A percentile compares a stretch with the other conserved stretches of the same genome.
Conservation (phyloP, 2,329 filamentous ascomycete genomes). For the Arthrobotrys sphaeroides region DNA sequence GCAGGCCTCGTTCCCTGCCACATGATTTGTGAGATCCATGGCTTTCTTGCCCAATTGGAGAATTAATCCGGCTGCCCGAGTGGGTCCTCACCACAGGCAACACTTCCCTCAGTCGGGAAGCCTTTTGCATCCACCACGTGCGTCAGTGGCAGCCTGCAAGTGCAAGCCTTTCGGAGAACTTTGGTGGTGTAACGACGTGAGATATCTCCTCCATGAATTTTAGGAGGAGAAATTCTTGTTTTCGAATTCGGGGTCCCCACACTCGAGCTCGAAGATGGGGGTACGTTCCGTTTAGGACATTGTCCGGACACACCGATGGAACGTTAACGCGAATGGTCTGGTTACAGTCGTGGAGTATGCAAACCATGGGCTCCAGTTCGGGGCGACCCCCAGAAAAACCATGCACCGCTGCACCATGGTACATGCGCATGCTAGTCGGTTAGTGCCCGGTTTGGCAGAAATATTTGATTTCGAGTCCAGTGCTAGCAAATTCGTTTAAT, state of each 20-base stretch:
- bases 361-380: not conserved
- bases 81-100: constrained; percentile 32
- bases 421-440: constrained; percentile 1
- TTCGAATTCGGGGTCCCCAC: constrained; percentile 35
- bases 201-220: not conserved
- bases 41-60: constrained; percentile 36
- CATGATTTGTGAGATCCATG: constrained; percentile 16
- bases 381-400: constrained; percentile 11
- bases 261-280: constrained; percentile 12
- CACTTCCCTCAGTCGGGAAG: constrained; percentile 20
- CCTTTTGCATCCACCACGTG: constrained; percentile 39
- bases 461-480: not conserved
- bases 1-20: constrained; percentile 23
- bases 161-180: constrained; percentile 34
- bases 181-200: constrained; percentile 28
- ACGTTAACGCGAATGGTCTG: too few relatives aligned
- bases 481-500: not conserved
- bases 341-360: not conserved
- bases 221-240: constrained; percentile 1
- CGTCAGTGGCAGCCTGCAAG: constrained; percentile 32
- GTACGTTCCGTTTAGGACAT: constrained; percentile 3
- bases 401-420: constrained; percentile 24
- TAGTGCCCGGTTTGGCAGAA: constrained; percentile 5
- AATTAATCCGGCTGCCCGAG: constrained; percentile 53
- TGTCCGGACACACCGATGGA: not conserved